Conservation (phyloP, 1,139 yeast genomes). For the Blastobotrys persicus region DNA sequence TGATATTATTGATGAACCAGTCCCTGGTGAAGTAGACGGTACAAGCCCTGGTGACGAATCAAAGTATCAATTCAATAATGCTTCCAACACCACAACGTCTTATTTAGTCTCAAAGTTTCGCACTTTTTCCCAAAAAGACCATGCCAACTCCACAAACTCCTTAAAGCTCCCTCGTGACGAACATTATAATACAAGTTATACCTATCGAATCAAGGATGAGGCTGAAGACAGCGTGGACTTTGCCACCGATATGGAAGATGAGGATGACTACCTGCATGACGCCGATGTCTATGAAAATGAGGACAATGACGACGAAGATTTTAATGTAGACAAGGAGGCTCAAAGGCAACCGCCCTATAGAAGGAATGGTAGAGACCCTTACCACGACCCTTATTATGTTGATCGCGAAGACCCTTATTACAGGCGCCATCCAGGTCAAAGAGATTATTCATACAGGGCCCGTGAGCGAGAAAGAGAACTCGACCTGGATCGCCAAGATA, state of each 20-base stretch:
- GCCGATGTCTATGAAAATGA: conserved; percentile 8
- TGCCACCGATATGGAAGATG: conserved; percentile 11
- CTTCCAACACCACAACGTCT: no score
- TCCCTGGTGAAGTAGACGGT: conserved; percentile 10
- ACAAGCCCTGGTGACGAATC: neutral
- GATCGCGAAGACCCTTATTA: neutral
- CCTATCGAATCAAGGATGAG: neutral
- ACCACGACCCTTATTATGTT: neutral
- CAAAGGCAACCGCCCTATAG: conserved; percentile 2
- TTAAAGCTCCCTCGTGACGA: neutral
- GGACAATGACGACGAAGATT: conserved; percentile 9
- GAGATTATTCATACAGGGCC: neutral
- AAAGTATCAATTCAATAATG: no score
- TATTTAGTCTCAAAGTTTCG: no score
- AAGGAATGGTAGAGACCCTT: neutral
- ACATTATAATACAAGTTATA: neutral
- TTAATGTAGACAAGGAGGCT: conserved; percentile 7
- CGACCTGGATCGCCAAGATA: neutral
- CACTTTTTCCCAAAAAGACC: no score
- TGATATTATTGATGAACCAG: conserved; percentile 10
- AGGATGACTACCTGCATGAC: conserved; percentile 3
- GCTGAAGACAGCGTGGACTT: conserved; percentile 5
- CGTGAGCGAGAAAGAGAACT: neutral
- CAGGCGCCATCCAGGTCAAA: neutral
- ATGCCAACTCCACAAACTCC: neutral